phyloP scores from a whole-genome alignment of 768 basidiomycete genomes.

The Termitomyces sp. region DNA sequence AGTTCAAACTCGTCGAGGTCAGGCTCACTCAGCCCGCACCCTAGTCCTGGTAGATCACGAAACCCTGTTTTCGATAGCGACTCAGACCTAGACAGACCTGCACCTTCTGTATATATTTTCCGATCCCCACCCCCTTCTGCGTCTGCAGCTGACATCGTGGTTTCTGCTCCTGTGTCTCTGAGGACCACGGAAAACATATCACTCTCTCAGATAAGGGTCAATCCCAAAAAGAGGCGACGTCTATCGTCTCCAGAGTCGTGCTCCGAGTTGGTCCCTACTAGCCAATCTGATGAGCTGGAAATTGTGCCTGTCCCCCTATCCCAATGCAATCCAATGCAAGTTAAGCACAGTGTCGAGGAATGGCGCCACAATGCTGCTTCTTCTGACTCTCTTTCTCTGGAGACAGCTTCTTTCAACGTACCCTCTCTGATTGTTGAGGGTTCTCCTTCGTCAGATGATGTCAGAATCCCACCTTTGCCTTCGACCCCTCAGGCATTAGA shows the following conservation, averaged over 20 bases:
- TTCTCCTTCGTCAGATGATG: conserved; percentile 18
- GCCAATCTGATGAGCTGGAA: conserved; percentile 64
- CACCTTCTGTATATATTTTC: conserved; percentile 24
- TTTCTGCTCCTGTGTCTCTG: conserved; percentile 6
- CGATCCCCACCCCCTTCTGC: conserved; percentile 17
- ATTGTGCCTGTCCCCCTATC: conserved; percentile 27
- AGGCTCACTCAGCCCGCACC: conserved; percentile 5
- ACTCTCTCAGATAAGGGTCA: conserved; percentile 8
- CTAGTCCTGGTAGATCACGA: conserved; percentile 17
- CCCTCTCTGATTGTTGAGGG: background rate
- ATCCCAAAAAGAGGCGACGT: conserved; percentile 31
- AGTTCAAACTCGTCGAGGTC: background rate
- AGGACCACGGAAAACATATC: conserved; percentile 21
- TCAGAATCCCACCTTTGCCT: conserved; percentile 14
- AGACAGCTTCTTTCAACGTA: conserved; percentile 10
- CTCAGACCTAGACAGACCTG: conserved; percentile 23
- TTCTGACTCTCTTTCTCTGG: conserved; percentile 3
- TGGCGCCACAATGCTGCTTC: conserved; percentile 33
- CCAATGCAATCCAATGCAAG: conserved; percentile 17
- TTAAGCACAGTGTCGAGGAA: conserved; percentile 31
- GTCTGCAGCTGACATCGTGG: conserved; percentile 1
- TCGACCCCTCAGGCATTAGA: conserved; percentile 29
- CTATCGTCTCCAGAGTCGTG: conserved; percentile 23
- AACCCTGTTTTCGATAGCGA: conserved; percentile 32
- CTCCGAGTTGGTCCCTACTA: conserved; percentile 47